Conservation (phyloP, 805 yeast genomes). For the Jamesozyma spencerorum region DNA sequence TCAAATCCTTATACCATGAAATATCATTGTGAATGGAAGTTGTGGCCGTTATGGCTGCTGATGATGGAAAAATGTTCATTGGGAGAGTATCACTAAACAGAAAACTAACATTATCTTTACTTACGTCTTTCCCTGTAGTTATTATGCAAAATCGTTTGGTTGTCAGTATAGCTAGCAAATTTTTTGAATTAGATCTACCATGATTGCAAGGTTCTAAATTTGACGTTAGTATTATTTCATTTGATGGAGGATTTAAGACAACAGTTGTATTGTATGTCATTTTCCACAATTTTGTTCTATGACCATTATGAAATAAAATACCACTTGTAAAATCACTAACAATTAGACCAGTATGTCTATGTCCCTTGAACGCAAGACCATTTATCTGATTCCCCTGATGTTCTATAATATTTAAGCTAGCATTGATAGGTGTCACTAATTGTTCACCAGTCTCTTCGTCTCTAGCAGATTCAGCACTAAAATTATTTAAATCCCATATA, state of each 20-base stretch:
- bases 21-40: constrained; percentile 8
- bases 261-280: constrained; percentile 18
- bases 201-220: constrained; percentile 7
- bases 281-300: constrained; percentile 34
- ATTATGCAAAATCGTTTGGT: constrained; percentile 14
- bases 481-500: constrained; percentile 51
- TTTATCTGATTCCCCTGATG: constrained; percentile 32
- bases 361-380: constrained; percentile 40
- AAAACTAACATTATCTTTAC: constrained; percentile 8
- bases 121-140: constrained; percentile 6
- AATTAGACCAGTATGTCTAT: constrained; percentile 46
- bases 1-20: constrained; percentile 13
- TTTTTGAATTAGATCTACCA: constrained; percentile 6
- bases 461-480: neutral
- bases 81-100: constrained; percentile 4
- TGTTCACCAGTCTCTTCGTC: neutral
- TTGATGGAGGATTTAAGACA: constrained; percentile 10
- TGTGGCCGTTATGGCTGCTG: neutral
- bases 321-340: constrained; percentile 49
- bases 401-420: constrained; percentile 27
- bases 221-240: constrained; percentile 9
- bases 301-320: constrained; percentile 55
- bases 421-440: constrained; percentile 9
- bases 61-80: neutral
- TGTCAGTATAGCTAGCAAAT: constrained; percentile 21